Evolutionary conservation across 352 stramenopile genomes (phyloP).

Genomic region (Phytopythium boreale): DNA sequence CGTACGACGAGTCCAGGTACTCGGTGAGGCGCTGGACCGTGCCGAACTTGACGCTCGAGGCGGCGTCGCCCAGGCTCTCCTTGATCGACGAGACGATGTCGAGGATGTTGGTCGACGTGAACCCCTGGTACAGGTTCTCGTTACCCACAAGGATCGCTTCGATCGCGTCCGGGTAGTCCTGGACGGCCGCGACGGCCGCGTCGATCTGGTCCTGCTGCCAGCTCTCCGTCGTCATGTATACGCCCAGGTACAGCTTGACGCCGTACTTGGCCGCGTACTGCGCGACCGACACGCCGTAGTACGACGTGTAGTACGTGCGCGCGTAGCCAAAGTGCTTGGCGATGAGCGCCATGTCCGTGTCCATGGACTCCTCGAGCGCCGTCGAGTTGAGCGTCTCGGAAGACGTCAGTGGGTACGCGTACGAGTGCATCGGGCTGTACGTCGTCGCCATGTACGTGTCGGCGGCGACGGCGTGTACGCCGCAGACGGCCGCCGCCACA

Average conservation of each 20-base stretch:
- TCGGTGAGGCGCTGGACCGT: conserved; percentile 55
- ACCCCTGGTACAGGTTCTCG: conserved; percentile 28
- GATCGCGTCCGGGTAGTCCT: conserved; percentile 40
- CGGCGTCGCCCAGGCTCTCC: conserved; percentile 18
- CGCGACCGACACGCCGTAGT: conserved; percentile 41
- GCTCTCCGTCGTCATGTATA: conserved; percentile 45
- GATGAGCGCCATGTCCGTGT: conserved; percentile 45
- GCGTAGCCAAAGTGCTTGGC: conserved; percentile 43
- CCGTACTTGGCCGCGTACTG: conserved; percentile 41
- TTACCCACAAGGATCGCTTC: conserved; percentile 52
- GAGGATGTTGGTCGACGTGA: conserved; percentile 27
- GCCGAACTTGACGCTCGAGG: conserved; percentile 41
- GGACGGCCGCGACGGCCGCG: conserved; percentile 34
- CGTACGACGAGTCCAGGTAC: conserved; percentile 35
- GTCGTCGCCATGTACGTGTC: conserved; percentile 34
- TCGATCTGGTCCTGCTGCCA: conserved; percentile 45
- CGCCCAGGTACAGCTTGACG: conserved; percentile 53
- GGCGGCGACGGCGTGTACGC: not conserved
- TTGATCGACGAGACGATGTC: conserved; percentile 27
- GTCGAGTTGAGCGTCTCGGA: conserved; percentile 14
- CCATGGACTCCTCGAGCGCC: conserved; percentile 25
- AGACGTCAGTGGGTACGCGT: conserved; percentile 40
- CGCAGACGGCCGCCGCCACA: not conserved
- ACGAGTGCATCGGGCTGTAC: conserved; percentile 55
- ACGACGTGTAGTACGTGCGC: conserved; percentile 61